These are phyloP conservation scores for Colletotrichum sp. DNA, from an alignment of 2,329 filamentous ascomycete genomes.

Conservation along the genomic window DNA sequence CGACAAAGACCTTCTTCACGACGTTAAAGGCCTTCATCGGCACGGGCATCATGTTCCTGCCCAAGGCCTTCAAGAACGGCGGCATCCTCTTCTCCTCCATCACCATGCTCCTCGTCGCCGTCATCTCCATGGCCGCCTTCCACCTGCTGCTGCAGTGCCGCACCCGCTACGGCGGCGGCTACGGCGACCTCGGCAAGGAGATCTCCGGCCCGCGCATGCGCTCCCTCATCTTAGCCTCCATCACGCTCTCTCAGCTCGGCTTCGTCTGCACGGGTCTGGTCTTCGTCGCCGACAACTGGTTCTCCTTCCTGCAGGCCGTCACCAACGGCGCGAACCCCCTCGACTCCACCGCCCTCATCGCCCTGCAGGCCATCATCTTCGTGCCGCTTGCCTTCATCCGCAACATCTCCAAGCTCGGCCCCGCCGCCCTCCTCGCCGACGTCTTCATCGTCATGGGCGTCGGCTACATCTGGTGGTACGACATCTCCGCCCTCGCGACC, in stretches of 20 bases:
- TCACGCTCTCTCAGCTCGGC: conserved; percentile 76
- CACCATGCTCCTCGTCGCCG: conserved; percentile 68
- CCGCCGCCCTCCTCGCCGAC: conserved; percentile 72
- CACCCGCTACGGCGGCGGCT: conserved; percentile 68
- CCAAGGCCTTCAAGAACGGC: conserved; percentile 80
- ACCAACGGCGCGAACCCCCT: conserved; percentile 53
- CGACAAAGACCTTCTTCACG: conserved; percentile 79
- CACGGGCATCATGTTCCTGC: conserved; percentile 82
- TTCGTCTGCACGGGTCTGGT: conserved; percentile 82
- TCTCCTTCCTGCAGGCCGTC: conserved; percentile 70
- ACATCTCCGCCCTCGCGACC: conserved; percentile 60
- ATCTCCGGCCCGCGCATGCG: conserved; percentile 70
- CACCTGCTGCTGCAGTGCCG: conserved; percentile 74
- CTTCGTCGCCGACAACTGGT: conserved; percentile 77
- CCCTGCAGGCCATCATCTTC: conserved; percentile 67
- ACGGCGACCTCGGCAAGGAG: conserved; percentile 74
- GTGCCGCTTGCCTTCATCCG: conserved; percentile 73
- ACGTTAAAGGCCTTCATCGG: conserved; percentile 80
- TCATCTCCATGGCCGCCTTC: conserved; percentile 74
- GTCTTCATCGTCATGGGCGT: conserved; percentile 75
- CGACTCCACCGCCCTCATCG: conserved; percentile 65
- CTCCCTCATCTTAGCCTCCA: conserved; percentile 69
- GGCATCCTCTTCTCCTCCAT: conserved; percentile 78
- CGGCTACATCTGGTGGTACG: conserved; percentile 76
- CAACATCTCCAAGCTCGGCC: conserved; percentile 77